Evolutionary conservation across 2,329 filamentous ascomycete genomes (phyloP).

Genomic region (Nothopassalora personata): DNA sequence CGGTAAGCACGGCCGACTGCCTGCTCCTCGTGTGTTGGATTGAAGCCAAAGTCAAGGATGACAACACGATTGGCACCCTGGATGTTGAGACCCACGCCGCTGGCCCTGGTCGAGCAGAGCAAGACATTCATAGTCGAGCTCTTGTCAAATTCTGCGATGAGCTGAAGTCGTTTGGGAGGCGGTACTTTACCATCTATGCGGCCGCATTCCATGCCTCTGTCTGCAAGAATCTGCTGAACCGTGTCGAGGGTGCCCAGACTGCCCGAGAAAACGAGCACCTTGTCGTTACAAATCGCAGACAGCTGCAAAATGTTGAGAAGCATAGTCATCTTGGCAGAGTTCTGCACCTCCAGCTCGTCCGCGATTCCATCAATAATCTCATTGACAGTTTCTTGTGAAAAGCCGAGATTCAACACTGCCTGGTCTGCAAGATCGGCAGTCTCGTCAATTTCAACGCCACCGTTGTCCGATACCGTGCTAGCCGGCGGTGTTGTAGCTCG

Average conservation of each 20-base stretch:
- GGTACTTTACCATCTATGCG: slow-evolving; percentile 65
- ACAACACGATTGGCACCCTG: slow-evolving; percentile 78
- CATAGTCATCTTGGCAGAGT: slow-evolving; percentile 65
- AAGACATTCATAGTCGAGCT: slow-evolving; percentile 52
- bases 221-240: slow-evolving; percentile 53
- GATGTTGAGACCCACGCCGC: slow-evolving; percentile 79
- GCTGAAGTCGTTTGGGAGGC: slow-evolving; percentile 53
- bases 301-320: slow-evolving; percentile 65
- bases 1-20: slow-evolving; percentile 82
- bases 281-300: slow-evolving; percentile 59
- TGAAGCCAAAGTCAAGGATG: slow-evolving; percentile 78
- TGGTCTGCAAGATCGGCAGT: slow-evolving; percentile 21
- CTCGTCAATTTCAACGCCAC: slow-evolving; percentile 19
- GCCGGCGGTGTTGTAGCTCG: slow-evolving; percentile 1
- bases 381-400: slow-evolving; percentile 35
- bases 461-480: slow-evolving; percentile 10
- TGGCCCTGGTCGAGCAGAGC: slow-evolving; percentile 77
- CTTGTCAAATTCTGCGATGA: slow-evolving; percentile 65
- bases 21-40: slow-evolving; percentile 77
- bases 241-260: slow-evolving; percentile 65
- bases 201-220: slow-evolving; percentile 42
- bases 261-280: slow-evolving; percentile 75
- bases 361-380: slow-evolving; percentile 31
- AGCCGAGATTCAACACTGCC: slow-evolving; percentile 30
- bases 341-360: slow-evolving; percentile 40